Base-by-base conservation (phyloP, 768 basidiomycete species). In the Kwoniella botswanensis region DNA sequence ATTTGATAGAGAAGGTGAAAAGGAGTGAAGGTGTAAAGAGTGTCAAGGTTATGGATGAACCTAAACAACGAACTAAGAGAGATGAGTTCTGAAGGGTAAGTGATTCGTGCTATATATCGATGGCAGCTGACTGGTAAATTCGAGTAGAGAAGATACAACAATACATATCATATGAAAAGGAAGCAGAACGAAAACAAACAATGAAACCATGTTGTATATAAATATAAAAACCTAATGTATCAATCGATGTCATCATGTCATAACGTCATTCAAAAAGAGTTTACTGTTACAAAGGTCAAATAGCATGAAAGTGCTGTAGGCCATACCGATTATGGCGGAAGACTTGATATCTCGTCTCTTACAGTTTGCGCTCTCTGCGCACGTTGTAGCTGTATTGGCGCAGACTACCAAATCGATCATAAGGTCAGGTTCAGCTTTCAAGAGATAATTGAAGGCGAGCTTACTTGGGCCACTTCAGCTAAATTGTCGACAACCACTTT, bases 361-460 rank as follows among this genome's bases (percentile, higher is more conserved):
- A 81, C 80, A 10, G 71, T 72, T 44, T 81, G 71, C n/a, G 80
- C 80, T 41, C 80, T 63, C 55, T 75, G 69, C 5, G 80, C 80
- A 15, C 80, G 61, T 60, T 67, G 67, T 3, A 79, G 57, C 63
- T 79, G 76, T 26, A 50, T 65, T 9, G 80, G 80, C 15, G 74
- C 76, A 46, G 71, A 67, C 80, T 81, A 44, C 2, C 10, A 35
- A 42, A 54, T 35, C 1, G 24, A 42, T 57, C 41, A 46, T 68
- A 35, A 58, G 57, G 65, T 24, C 6, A 4, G 18, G 15, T 10
- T 44, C 6, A 18, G 12, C 53, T 12, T 67, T 24, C 12, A 12
- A 15, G 29, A 55, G 11, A 35, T 53, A 1, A 24, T 18, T 13
- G 18, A 9, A 50, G 54, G 63, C 15, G 15, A 15, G 42, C 78